phyloP scores from a whole-genome alignment of 345 rosid species.

The Ceriops decandra region DNA sequence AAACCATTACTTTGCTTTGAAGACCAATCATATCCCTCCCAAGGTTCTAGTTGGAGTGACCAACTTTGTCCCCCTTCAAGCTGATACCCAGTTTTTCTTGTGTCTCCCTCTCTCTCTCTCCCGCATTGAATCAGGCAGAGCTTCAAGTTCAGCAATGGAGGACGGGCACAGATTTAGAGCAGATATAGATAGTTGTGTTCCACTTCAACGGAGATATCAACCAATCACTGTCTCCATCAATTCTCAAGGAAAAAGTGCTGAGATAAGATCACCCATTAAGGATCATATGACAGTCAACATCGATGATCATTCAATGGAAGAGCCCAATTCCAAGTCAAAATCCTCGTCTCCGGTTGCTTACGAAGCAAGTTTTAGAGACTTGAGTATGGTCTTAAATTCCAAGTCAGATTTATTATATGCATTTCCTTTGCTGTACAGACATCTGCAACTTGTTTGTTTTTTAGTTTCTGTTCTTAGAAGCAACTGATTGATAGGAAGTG shows the following conservation, averaged over 20 bases:
- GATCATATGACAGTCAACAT: conserved; percentile 12
- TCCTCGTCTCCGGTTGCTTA: conserved; percentile 7
- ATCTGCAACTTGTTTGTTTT: too few species aligned
- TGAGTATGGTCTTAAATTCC: conserved; percentile 27
- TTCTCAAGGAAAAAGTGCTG: conserved; percentile 13
- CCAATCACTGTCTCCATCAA: conserved; percentile 13
- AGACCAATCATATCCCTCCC: conserved; percentile 44
- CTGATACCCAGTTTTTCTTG: conserved; percentile 18
- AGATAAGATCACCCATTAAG: conserved; percentile 30
- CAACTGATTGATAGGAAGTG: neutral
- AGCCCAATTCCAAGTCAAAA: conserved; percentile 19
- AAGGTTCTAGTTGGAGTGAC: too few species aligned
- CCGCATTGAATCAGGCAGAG: neutral
- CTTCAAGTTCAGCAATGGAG: conserved; percentile 1
- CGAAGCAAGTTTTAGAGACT: conserved; percentile 18
- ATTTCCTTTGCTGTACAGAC: neutral
- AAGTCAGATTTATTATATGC: neutral
- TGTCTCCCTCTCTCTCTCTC: neutral
- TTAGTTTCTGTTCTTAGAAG: too few species aligned
- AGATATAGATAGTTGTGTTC: conserved; percentile 46
- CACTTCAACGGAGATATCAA: conserved; percentile 24
- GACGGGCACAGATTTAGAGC: conserved; percentile 8
- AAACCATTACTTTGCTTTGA: conserved; percentile 58
- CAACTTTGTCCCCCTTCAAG: conserved; percentile 3
- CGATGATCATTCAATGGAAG: conserved; percentile 14